Conservation (phyloP, 495 filamentous ascomycete genomes). For the Penicillium diatomitis region DNA sequence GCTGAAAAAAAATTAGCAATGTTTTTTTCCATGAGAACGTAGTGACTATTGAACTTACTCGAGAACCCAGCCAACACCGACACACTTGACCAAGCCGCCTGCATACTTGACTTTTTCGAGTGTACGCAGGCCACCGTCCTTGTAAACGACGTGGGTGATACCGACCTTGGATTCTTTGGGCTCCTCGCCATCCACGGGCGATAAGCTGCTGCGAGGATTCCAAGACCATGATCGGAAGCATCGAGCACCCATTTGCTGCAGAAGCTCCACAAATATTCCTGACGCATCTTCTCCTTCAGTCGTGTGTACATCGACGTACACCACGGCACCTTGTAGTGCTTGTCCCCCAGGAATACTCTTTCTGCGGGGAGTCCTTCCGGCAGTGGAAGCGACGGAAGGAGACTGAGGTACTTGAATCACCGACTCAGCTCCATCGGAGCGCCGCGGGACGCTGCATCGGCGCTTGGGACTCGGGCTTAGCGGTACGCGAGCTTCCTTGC, state of each 20-base stretch:
- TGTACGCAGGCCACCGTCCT: constrained; percentile 81
- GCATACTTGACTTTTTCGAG: constrained; percentile 76
- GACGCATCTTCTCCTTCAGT: constrained; percentile 81
- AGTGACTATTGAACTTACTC: constrained; percentile 46
- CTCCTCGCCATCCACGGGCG: constrained; percentile 20
- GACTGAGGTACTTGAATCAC: constrained; percentile 6
- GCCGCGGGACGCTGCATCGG: constrained; percentile 9
- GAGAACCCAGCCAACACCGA: constrained; percentile 81
- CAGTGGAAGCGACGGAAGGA: constrained; percentile 17
- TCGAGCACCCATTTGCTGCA: constrained; percentile 76
- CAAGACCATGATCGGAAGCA: constrained; percentile 80
- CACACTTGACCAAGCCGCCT: constrained; percentile 67
- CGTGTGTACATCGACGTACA: constrained; percentile 91
- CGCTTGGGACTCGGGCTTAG: constrained; percentile 17
- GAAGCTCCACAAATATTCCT: constrained; percentile 70
- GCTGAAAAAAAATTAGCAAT: constrained; percentile 27
- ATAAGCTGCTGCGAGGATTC: constrained; percentile 51
- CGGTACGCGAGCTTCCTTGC: constrained; percentile 15
- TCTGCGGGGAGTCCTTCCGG: constrained; percentile 22
- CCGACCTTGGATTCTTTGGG: constrained; percentile 51
- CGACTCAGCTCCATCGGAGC: constrained; percentile 3
- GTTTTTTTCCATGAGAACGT: too few species aligned
- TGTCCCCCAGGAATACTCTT: constrained; percentile 15
- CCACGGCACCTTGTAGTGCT: constrained; percentile 60
- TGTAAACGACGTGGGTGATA: constrained; percentile 93